Conservation (phyloP, 768 basidiomycete species). For the Mycena latifolia region DNA sequence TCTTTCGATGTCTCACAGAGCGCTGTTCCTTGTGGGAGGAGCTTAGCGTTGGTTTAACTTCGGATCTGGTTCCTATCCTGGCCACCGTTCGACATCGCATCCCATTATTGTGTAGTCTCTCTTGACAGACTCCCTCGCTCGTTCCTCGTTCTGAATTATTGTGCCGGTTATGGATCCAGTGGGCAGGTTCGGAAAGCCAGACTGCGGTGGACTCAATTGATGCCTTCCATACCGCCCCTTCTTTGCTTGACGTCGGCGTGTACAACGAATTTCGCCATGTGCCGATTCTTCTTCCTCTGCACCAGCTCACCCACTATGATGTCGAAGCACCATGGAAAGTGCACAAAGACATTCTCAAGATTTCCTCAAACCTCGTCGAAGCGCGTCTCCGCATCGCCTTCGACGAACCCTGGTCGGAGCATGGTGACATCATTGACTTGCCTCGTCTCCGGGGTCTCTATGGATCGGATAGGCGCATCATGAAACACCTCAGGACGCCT, state of each 20-base stretch:
- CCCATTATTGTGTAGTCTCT: not conserved
- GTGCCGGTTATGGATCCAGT: constrained; percentile 4
- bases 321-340: not conserved
- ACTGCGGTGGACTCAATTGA: not conserved
- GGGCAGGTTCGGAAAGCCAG: not conserved
- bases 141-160: not conserved
- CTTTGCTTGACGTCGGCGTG: not conserved
- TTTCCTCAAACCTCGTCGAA: constrained; percentile 12
- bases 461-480: too few species aligned
- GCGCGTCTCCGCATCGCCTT: not conserved
- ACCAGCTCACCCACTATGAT: constrained; percentile 9
- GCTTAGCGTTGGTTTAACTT: not conserved
- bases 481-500: too few species aligned
- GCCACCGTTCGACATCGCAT: not conserved
- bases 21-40: not conserved
- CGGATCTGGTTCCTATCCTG: not conserved
- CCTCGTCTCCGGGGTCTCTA: too few species aligned
- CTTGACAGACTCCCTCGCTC: not conserved
- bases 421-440: too few species aligned
- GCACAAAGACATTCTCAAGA: constrained; percentile 1
- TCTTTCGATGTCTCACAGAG: not conserved
- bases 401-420: too few species aligned
- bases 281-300: not conserved
- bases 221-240: constrained; percentile 4
- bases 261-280: not conserved